Evolutionary conservation across 1,284 basidiomycete species (phyloP).

Genomic region (Xanthoconium separans): DNA sequence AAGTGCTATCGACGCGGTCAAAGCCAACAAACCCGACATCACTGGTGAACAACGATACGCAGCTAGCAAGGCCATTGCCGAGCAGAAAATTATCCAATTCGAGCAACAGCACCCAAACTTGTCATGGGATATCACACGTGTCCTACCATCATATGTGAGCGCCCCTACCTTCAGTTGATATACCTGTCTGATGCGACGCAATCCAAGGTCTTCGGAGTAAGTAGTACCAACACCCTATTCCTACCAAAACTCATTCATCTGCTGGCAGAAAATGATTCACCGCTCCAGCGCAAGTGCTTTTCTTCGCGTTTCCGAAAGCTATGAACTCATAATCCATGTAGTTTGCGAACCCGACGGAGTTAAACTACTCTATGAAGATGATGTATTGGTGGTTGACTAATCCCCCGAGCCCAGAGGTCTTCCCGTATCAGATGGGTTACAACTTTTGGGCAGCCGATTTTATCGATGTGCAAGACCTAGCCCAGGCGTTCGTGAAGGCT

Average conservation of each 20-base stretch:
- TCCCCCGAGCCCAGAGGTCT: background rate
- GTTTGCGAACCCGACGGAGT: background rate
- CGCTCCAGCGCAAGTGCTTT: background rate
- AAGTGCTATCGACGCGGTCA: conserved; percentile 2
- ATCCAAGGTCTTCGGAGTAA: conserved; percentile 1
- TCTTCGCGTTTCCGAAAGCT: background rate
- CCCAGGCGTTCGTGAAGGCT: background rate
- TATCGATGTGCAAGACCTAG: conserved; percentile 2
- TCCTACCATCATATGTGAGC: conserved; percentile 3
- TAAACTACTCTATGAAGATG: conserved; percentile 3
- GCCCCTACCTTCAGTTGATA: background rate
- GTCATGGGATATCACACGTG: conserved; percentile 2
- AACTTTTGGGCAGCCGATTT: conserved; percentile 4
- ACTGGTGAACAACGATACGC: conserved; percentile 2
- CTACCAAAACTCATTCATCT: background rate
- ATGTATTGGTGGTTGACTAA: conserved; percentile 2
- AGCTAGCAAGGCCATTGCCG: conserved; percentile 1
- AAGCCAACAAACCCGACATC: background rate
- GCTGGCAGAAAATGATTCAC: conserved; percentile 1
- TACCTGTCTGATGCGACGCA: background rate
- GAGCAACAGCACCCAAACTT: background rate
- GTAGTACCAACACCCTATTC: background rate
- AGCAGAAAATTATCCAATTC: background rate
- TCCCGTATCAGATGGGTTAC: conserved; percentile 1
- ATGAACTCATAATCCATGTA: background rate